phyloP scores from a whole-genome alignment of 805 yeast species.

The Ogataea populi-albae region DNA sequence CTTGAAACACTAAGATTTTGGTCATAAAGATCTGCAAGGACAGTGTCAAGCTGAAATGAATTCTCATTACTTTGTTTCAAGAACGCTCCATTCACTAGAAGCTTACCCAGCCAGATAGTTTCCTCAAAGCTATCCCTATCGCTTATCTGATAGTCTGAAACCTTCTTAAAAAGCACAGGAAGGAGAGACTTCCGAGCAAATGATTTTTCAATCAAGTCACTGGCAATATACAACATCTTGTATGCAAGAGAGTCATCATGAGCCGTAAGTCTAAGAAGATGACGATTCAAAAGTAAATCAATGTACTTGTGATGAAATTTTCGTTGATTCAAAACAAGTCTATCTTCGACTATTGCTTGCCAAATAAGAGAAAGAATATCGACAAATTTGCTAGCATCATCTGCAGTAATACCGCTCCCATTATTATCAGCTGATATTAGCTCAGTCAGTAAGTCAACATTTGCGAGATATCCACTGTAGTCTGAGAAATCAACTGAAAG shows the following conservation, averaged over 20 bases:
- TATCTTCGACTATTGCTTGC: constrained; percentile 52
- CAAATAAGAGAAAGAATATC: constrained; percentile 47
- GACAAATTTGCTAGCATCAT: constrained; percentile 24
- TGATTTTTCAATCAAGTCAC: constrained; percentile 46
- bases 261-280: constrained; percentile 38
- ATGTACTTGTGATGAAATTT: constrained; percentile 59
- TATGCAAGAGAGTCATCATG: constrained; percentile 28
- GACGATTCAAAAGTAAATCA: constrained; percentile 43
- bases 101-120: constrained; percentile 47
- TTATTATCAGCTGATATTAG: constrained; percentile 9
- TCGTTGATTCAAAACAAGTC: constrained; percentile 65
- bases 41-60: constrained; percentile 56
- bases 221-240: constrained; percentile 35
- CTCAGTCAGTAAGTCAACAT: constrained; percentile 11
- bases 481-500: constrained; percentile 13
- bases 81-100: constrained; percentile 45
- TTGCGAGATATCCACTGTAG: constrained; percentile 17
- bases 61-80: constrained; percentile 54
- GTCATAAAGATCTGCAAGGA: constrained; percentile 55
- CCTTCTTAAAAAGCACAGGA: constrained; percentile 50
- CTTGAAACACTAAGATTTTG: constrained; percentile 33
- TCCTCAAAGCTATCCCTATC: constrained; percentile 36
- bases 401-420: constrained; percentile 11
- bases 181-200: constrained; percentile 66
- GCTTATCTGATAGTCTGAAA: constrained; percentile 43